Conservation (phyloP, 441 rosid species). For the Bruguiera hainesii region DNA sequence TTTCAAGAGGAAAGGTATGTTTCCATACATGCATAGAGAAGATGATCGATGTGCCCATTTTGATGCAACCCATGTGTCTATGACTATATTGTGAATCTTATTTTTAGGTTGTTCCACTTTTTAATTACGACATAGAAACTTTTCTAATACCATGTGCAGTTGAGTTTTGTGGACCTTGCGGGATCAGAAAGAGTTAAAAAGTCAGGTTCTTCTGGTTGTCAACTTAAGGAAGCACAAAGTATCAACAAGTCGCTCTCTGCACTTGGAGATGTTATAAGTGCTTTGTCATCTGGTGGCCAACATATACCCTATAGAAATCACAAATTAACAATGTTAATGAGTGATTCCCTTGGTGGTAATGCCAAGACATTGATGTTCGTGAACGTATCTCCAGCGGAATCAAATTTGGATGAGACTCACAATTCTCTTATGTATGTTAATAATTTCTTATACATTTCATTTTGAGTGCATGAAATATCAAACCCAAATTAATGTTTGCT, state of each 20-base stretch:
- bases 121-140: neutral
- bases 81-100: neutral
- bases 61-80: no score
- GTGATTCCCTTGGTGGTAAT: slow-evolving; percentile 97
- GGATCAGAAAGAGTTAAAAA: slow-evolving; percentile 96
- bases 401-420: slow-evolving; percentile 89
- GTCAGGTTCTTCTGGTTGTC: slow-evolving; percentile 79
- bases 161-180: slow-evolving; percentile 97
- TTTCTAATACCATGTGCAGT: slow-evolving; percentile 37
- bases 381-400: slow-evolving; percentile 84
- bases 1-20: slow-evolving; percentile 86
- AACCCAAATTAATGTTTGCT: neutral
- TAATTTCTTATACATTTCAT: neutral
- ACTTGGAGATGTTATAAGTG: slow-evolving; percentile 92
- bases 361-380: slow-evolving; percentile 98
- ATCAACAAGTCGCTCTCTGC: slow-evolving; percentile 96
- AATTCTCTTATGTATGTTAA: slow-evolving; percentile 70
- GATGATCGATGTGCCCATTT: no score
- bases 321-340: slow-evolving; percentile 95
- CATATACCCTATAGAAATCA: slow-evolving; percentile 95
- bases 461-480: neutral
- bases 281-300: slow-evolving; percentile 78
- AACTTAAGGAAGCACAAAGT: slow-evolving; percentile 95
- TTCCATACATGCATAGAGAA: no score
- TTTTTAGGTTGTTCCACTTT: neutral